Evolutionary conservation across 2,329 filamentous ascomycete species (phyloP), one percentile per base, ranked within the genome.

Genomic region (Rhexocercosporidium sp.): DNA sequence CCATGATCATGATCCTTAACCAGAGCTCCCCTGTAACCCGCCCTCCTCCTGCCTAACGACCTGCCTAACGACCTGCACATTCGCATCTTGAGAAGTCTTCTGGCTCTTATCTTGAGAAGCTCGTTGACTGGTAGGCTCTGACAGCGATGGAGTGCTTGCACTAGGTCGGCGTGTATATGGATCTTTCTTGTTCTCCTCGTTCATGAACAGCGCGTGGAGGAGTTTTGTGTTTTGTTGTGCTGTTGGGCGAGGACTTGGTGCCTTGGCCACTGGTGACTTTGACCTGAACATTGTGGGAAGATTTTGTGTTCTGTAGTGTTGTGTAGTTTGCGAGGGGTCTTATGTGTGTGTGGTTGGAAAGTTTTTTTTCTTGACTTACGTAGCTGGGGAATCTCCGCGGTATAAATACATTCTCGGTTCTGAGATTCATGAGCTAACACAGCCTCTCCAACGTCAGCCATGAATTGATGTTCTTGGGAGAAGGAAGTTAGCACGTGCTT

Each of bases 171-270:
- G 60, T 16, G 47, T 53, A 18, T 44, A 54, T 14, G 60, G 34
- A 3, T 41, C 34, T 14, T 34, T 3, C 57, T 47, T 60, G 14
- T 62, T 34, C 25, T 62, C 60, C 16, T 62, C 60, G 14, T 37
- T 37, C 46, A 54, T 8, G 34, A 62, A 62, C 20, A 62, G 60
- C 14, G 60, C 60, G 60, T 51, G 60, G 16, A 62, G 60, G 29
- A 62, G 47, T 6, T 20, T 27, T n/a, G 47, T 54, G 34, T 62
- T 41, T 31, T 62, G 60, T 27, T 54, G 47, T 1, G 60, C 47
- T 11, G 47, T 12, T 16, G 60, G 60, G 12, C 60, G 47, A 1
- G 47, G 60, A 39, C 60, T 62, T 25, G 60, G 6, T 37, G 29
- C 34, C 47, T 41, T 37, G n/a, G n/a, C n/a, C 14, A 34, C 60